Evolutionary conservation across 192 early-diverging fungal genomes (phyloP).

Genomic region (Gigaspora rosea): DNA sequence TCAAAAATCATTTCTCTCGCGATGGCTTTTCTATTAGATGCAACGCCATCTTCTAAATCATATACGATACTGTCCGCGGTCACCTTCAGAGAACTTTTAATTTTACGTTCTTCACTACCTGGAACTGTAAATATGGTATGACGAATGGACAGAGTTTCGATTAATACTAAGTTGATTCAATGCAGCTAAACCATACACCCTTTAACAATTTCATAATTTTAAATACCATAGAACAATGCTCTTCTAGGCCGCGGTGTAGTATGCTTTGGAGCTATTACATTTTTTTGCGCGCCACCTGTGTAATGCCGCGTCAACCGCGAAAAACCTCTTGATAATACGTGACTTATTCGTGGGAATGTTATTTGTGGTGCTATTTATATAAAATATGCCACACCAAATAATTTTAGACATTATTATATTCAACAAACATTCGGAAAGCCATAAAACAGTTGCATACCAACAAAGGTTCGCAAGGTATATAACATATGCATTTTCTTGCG

Average conservation of each 20-base stretch:
- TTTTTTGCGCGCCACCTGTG: background rate
- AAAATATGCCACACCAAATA: no score
- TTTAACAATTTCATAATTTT: background rate
- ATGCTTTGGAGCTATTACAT: background rate
- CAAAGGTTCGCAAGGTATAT: no score
- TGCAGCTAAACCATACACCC: background rate
- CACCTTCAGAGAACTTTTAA: conserved; percentile 70
- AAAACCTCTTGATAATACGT: background rate
- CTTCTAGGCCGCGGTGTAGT: conserved; percentile 36
- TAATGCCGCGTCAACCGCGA: background rate
- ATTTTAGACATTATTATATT: no score
- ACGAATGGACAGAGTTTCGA: background rate
- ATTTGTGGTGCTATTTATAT: background rate
- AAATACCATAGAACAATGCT: conserved; percentile 55
- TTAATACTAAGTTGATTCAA: no score
- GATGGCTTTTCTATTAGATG: conserved; percentile 76
- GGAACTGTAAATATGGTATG: conserved; percentile 53
- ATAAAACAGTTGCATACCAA: no score
- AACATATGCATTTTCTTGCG: no score
- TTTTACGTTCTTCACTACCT: conserved; percentile 86
- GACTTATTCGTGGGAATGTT: background rate
- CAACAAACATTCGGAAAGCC: no score
- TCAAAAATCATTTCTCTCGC: conserved; percentile 74
- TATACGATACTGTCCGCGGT: conserved; percentile 84
- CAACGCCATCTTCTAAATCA: conserved; percentile 92